Evolutionary conservation across 768 basidiomycete genomes (phyloP).

Genomic region (Floccularia luteovirens): DNA sequence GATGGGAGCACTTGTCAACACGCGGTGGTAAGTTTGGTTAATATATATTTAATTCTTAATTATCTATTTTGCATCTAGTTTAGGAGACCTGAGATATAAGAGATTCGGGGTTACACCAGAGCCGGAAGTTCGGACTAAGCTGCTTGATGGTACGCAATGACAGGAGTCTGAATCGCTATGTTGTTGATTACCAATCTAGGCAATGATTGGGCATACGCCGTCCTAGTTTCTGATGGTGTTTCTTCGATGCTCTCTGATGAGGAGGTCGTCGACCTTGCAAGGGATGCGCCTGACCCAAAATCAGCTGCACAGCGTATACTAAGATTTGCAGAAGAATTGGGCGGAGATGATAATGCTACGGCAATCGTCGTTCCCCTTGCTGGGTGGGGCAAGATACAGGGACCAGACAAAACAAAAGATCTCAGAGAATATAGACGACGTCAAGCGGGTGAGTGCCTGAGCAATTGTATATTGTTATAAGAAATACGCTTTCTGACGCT

Average conservation of each 20-base stretch:
- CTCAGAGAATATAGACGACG: conserved; percentile 73
- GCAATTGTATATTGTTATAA: conserved; percentile 2
- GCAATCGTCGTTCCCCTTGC: conserved; percentile 86
- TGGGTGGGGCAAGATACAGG: conserved; percentile 82
- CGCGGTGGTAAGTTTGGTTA: conserved; percentile 56
- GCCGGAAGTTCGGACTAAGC: conserved; percentile 73
- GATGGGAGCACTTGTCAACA: conserved; percentile 95
- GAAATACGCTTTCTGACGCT: conserved; percentile 2
- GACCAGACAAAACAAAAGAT: conserved; percentile 75
- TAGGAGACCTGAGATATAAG: conserved; percentile 88
- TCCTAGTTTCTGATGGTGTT: conserved; percentile 91
- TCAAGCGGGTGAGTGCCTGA: conserved; percentile 53
- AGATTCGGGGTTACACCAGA: conserved; percentile 89
- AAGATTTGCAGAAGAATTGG: conserved; percentile 80
- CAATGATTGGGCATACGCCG: conserved; percentile 76
- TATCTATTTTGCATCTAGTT: conserved; percentile 30
- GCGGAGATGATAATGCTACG: conserved; percentile 88
- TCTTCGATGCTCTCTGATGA: conserved; percentile 88
- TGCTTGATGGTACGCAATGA: conserved; percentile 56
- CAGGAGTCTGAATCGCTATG: neutral
- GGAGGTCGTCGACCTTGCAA: conserved; percentile 87
- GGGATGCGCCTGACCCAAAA: conserved; percentile 63
- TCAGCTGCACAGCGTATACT: conserved; percentile 79
- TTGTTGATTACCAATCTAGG: conserved; percentile 33
- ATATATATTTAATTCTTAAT: neutral